phyloP scores from a whole-genome alignment of 805 yeast species.

The Schwanniomyces polymorphus region DNA sequence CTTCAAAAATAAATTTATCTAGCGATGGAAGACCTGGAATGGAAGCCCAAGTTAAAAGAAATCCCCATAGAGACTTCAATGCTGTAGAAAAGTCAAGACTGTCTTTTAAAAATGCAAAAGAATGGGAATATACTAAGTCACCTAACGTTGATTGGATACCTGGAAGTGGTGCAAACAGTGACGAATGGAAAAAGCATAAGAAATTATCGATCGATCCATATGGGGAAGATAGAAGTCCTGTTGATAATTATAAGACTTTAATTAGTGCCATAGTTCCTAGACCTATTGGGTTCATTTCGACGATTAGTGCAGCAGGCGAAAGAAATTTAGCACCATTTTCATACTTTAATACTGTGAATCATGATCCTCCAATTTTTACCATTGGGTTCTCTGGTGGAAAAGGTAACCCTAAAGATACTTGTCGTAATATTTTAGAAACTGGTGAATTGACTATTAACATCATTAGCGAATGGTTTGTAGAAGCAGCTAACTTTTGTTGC shows the following conservation, averaged over 20 bases:
- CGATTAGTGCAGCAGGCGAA: slow-evolving; percentile 42
- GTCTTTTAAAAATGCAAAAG: neutral
- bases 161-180: slow-evolving; percentile 48
- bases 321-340: slow-evolving; percentile 63
- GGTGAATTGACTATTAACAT: slow-evolving; percentile 56
- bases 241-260: slow-evolving; percentile 50
- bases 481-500: slow-evolving; percentile 57
- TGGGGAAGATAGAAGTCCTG: slow-evolving; percentile 36
- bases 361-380: slow-evolving; percentile 60
- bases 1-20: neutral
- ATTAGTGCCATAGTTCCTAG: slow-evolving; percentile 58
- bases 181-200: slow-evolving; percentile 44
- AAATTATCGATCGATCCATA: slow-evolving; percentile 53
- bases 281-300: slow-evolving; percentile 60
- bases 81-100: slow-evolving; percentile 1
- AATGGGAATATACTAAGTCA: slow-evolving; percentile 20
- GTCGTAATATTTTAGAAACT: slow-evolving; percentile 48
- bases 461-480: slow-evolving; percentile 62
- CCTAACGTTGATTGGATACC: slow-evolving; percentile 40
- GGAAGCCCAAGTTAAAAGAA: slow-evolving; percentile 12
- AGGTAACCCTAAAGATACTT: slow-evolving; percentile 48
- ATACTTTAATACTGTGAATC: slow-evolving; percentile 46
- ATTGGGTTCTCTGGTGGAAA: slow-evolving; percentile 47
- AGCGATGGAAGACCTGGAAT: slow-evolving; percentile 5
- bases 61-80: slow-evolving; percentile 12